These are phyloP conservation scores for Alternaria hordeiaustralica DNA, from an alignment of 2,329 filamentous ascomycete species.

Conservation along the genomic window DNA sequence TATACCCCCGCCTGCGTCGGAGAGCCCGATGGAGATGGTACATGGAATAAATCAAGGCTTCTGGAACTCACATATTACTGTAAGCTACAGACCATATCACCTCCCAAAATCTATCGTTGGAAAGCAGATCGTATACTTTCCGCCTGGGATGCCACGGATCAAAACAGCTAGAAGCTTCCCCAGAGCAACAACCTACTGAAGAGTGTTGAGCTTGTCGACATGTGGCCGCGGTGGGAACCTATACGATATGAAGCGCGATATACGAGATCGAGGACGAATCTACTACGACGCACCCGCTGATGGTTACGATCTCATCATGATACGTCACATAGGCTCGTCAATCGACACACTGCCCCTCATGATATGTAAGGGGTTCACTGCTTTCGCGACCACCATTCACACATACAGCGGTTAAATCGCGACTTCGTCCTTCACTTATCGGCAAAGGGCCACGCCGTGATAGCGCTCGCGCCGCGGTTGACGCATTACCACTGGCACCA, in stretches of 20 bases:
- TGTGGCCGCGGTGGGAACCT: background rate
- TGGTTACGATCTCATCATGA: background rate
- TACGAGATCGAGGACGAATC: background rate
- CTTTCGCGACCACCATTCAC: background rate
- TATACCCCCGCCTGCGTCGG: background rate
- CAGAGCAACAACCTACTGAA: background rate
- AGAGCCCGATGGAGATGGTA: background rate
- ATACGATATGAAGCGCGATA: accelerated
- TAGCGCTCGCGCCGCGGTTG: background rate
- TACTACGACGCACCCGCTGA: background rate
- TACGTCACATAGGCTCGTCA: background rate
- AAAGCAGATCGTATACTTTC: background rate
- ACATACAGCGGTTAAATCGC: background rate
- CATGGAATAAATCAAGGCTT: too few relatives aligned
- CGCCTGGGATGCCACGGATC: background rate
- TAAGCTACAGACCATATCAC: background rate
- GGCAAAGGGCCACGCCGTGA: background rate
- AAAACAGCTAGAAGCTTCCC: background rate
- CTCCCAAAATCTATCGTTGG: background rate
- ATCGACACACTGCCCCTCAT: background rate
- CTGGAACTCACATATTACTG: too few relatives aligned
- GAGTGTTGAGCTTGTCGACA: background rate
- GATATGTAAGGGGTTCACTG: background rate
- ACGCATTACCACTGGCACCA: background rate
- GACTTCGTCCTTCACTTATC: background rate